phyloP scores from a whole-genome alignment of 495 filamentous ascomycete genomes.

The Xylaria palmicola region DNA sequence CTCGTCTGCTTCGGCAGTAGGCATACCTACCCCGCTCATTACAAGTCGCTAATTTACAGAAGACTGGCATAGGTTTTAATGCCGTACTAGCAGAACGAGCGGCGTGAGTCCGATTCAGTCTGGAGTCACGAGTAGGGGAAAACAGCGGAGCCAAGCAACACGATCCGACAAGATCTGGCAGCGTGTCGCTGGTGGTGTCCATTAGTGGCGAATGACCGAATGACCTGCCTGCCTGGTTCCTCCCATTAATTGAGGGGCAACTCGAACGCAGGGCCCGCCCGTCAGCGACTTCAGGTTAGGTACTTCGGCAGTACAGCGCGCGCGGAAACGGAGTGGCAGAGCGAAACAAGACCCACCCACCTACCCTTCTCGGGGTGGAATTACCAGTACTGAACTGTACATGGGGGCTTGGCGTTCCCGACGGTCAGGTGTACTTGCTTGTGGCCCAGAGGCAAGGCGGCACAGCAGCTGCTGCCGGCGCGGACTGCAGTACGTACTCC shows the following conservation, averaged over 20 bases:
- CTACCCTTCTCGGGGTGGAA: neutral
- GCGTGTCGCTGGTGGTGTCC: neutral
- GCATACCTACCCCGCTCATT: too few species aligned
- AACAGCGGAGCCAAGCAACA: neutral
- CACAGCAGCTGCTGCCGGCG: too few species aligned
- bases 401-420: neutral
- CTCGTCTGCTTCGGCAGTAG: too few species aligned
- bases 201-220: neutral
- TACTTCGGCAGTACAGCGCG: neutral
- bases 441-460: too few species aligned
- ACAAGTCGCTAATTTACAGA: too few species aligned
- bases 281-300: neutral
- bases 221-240: neutral
- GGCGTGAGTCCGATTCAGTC: too few species aligned
- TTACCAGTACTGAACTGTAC: conserved; percentile 2
- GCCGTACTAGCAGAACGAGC: too few species aligned
- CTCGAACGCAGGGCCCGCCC: too few species aligned
- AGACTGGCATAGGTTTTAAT: too few species aligned
- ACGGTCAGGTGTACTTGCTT: too few species aligned
- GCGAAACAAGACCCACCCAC: neutral
- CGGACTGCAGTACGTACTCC: too few species aligned
- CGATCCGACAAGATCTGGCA: neutral
- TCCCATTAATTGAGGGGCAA: conserved; percentile 10
- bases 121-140: too few species aligned
- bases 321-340: neutral